Percentiles rank a stretch among this genome's conserved stretches.
Evolutionary conservation across 768 basidiomycete genomes (phyloP).

Genomic region (Termitomyces sp.): DNA sequence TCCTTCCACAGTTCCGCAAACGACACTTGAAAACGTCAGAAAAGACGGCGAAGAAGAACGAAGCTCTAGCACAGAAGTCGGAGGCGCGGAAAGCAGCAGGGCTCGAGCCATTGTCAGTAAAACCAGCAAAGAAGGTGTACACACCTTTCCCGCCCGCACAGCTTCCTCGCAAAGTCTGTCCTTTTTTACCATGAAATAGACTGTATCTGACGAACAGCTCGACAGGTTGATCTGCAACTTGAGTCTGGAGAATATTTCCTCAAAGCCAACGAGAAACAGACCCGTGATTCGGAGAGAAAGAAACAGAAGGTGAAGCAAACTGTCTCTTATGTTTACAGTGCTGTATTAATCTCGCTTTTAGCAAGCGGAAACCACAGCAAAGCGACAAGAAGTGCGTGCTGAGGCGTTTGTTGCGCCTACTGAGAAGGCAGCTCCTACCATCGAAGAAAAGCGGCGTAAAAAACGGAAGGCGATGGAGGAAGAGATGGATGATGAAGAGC

Average conservation of each 20-base stretch:
- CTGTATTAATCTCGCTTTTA: constrained; percentile 22
- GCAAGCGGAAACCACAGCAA: constrained; percentile 75
- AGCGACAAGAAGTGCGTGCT: constrained; percentile 74
- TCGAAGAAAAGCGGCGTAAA: constrained; percentile 72
- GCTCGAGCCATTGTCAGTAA: constrained; percentile 40
- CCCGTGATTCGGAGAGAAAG: constrained; percentile 60
- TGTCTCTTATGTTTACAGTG: not conserved
- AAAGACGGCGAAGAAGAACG: constrained; percentile 90
- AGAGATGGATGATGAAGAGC: constrained; percentile 21
- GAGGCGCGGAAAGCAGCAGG: constrained; percentile 67
- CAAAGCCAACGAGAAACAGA: constrained; percentile 82
- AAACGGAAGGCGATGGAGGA: constrained; percentile 36
- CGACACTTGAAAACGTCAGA: constrained; percentile 90
- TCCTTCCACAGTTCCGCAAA: constrained; percentile 94
- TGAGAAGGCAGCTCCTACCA: constrained; percentile 68
- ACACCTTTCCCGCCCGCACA: constrained; percentile 99
- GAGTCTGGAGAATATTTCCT: constrained; percentile 99
- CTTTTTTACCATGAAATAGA: not conserved
- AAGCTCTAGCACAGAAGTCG: constrained; percentile 51
- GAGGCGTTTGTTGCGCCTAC: constrained; percentile 84
- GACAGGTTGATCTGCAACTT: constrained; percentile 83
- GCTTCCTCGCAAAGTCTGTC: constrained; percentile 77
- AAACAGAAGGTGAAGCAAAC: constrained; percentile 61
- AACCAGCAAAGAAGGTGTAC: constrained; percentile 81
- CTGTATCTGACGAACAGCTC: not conserved